Conservation (phyloP, 108 stramenopile species). For the Hondaea fermentalgiana region DNA sequence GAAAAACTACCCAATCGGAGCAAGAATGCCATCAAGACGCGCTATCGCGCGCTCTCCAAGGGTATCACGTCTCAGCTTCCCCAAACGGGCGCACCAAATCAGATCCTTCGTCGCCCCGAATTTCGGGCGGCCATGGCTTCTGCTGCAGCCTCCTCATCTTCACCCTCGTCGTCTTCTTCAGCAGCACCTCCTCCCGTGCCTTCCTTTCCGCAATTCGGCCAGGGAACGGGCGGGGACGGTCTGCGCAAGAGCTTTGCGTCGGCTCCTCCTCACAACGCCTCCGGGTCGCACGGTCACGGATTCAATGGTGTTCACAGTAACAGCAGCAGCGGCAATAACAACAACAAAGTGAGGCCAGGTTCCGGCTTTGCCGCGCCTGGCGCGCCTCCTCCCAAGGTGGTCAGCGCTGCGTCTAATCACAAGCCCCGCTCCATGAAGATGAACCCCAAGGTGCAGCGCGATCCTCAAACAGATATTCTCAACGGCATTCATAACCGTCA, state of each 20-base stretch:
- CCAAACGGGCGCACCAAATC: background rate
- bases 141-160: background rate
- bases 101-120: background rate
- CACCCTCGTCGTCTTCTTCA: background rate
- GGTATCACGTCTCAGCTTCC: background rate
- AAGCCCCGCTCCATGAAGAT: background rate
- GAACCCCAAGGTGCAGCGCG: background rate
- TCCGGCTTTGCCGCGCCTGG: too few relatives aligned
- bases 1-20: background rate
- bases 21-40: constrained; percentile 10
- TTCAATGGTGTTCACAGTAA: background rate
- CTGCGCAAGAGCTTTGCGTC: background rate
- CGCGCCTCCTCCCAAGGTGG: background rate
- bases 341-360: too few relatives aligned
- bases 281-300: background rate
- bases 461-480: background rate
- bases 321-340: background rate
- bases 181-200: background rate
- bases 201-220: background rate
- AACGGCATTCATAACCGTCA: background rate
- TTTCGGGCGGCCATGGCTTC: background rate
- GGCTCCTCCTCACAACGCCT: background rate
- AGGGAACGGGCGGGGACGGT: background rate
- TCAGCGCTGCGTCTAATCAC: background rate
- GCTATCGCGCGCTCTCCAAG: background rate